These are phyloP conservation scores for Chytridium lagenaria DNA, from an alignment of 371 early-diverging fungal genomes.

Conservation along the genomic window DNA sequence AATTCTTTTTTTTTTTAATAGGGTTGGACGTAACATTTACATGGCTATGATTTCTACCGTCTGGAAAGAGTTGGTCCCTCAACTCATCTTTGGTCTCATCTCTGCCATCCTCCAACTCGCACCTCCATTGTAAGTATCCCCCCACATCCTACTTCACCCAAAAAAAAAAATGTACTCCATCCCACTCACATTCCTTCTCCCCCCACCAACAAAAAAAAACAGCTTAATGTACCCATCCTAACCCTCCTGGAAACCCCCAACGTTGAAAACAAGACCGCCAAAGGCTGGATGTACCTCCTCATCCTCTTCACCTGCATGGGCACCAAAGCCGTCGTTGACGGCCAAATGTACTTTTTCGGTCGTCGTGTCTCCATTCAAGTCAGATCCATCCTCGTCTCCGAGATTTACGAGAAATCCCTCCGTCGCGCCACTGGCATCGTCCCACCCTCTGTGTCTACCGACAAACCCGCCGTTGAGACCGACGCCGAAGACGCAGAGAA, in stretches of 20 bases:
- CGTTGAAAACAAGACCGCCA: conserved; percentile 17
- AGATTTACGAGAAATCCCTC: conserved; percentile 49
- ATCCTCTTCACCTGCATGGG: conserved; percentile 37
- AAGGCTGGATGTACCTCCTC: conserved; percentile 44
- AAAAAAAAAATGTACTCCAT: no score
- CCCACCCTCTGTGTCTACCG: background rate
- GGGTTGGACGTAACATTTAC: no score
- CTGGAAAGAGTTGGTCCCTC: background rate
- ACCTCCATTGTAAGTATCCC: background rate
- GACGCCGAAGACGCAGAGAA: conserved; percentile 19
- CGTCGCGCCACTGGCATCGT: conserved; percentile 24
- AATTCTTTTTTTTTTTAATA: no score
- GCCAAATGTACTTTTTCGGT: conserved; percentile 52
- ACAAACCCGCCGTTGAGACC: background rate
- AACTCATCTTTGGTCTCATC: background rate
- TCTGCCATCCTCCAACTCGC: background rate
- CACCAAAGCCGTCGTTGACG: conserved; percentile 33
- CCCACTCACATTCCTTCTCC: background rate
- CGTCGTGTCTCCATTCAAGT: conserved; percentile 39
- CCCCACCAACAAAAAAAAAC: background rate
- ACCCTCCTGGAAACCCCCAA: conserved; percentile 16
- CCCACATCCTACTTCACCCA: background rate
- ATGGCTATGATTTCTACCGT: background rate
- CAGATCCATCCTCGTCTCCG: conserved; percentile 40
- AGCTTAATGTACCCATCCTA: background rate